Conservation (phyloP, 805 yeast species). For the Maudiozyma barnettii region DNA sequence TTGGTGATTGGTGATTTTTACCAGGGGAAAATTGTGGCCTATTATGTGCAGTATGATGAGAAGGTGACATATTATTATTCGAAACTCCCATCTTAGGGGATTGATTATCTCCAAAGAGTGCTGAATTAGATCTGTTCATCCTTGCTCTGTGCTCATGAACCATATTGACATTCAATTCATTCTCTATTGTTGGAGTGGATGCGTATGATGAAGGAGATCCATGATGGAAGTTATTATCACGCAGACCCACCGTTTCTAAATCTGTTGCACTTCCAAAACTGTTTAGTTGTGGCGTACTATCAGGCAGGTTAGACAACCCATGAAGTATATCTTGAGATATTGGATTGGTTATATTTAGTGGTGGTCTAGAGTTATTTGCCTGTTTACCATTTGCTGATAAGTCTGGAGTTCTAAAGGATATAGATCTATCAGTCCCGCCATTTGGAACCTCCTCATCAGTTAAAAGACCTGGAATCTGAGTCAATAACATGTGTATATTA, state of each 20-base stretch:
- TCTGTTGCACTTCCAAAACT: neutral
- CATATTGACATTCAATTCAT: neutral
- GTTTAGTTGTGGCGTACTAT: neutral
- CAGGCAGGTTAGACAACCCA: neutral
- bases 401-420: neutral
- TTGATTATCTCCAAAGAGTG: neutral
- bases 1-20: neutral
- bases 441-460: slow-evolving; percentile 19
- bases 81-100: neutral
- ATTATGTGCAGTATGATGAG: neutral
- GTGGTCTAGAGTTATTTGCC: neutral
- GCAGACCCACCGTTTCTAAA: neutral
- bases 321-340: neutral
- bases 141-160: neutral
- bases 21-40: neutral
- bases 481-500: slow-evolving; percentile 60
- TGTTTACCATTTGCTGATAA: neutral
- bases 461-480: slow-evolving; percentile 62
- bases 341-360: neutral
- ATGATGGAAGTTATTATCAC: neutral
- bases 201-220: neutral
- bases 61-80: neutral
- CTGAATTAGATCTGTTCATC: neutral
- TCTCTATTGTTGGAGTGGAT: neutral
- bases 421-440: neutral